phyloP scores from a whole-genome alignment of 441 rosid species.

The Erysimum cheiri region DNA sequence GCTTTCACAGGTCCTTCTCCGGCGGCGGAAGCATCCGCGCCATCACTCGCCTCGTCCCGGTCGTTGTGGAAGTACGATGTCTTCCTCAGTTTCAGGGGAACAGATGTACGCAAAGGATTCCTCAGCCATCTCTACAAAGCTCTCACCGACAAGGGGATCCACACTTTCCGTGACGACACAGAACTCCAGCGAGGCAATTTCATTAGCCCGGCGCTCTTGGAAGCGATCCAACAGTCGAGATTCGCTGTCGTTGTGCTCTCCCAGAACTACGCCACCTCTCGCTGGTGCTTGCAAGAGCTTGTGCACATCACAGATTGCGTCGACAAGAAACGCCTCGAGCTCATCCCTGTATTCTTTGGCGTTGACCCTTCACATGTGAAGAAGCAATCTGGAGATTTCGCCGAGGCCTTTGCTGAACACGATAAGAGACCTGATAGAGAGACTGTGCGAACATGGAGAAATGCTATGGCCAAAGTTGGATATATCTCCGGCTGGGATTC shows the following conservation, averaged over 20 bases:
- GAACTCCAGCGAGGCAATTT: conserved; percentile 36
- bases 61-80: conserved; percentile 39
- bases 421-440: conserved; percentile 31
- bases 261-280: conserved; percentile 51
- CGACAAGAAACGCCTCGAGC: conserved; percentile 17
- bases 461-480: conserved; percentile 46
- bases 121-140: conserved; percentile 45
- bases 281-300: conserved; percentile 50
- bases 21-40: background rate
- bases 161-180: conserved; percentile 37
- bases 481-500: conserved; percentile 52
- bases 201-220: conserved; percentile 39
- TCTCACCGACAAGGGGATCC: conserved; percentile 35
- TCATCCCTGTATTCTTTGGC: conserved; percentile 55
- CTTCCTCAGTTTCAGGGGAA: conserved; percentile 45
- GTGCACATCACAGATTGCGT: conserved; percentile 43
- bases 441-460: conserved; percentile 48
- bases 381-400: conserved; percentile 49
- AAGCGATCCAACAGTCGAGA: conserved; percentile 46
- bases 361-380: conserved; percentile 50
- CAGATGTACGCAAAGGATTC: conserved; percentile 39
- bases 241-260: conserved; percentile 50
- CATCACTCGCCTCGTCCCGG: background rate
- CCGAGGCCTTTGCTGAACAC: conserved; percentile 48
- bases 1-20: background rate